Evolutionary conservation across 805 yeast species (phyloP).

Genomic region (Sugiyamaella americana): DNA sequence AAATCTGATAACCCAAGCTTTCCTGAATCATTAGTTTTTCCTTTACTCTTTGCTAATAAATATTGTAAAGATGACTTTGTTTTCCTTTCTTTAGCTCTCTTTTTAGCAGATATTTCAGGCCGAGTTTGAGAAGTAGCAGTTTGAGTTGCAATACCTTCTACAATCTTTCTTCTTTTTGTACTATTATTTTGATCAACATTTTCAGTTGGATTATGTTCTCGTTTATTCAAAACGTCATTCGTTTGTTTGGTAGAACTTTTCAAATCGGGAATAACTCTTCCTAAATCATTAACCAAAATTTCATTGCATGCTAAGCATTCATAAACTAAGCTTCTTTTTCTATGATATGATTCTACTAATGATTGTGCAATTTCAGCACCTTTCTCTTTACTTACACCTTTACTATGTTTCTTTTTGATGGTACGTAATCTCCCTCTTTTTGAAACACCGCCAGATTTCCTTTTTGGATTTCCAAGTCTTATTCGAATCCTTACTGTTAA

Average conservation of each 20-base stretch:
- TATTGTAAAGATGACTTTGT: constrained; percentile 12
- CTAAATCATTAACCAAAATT: background rate
- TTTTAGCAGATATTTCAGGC: no score
- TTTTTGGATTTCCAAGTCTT: background rate
- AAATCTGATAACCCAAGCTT: constrained; percentile 6
- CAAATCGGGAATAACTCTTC: background rate
- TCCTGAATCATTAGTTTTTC: background rate
- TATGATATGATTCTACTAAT: background rate
- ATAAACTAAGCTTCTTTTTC: background rate
- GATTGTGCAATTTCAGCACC: background rate
- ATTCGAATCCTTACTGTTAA: constrained; percentile 14
- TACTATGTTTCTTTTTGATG: background rate
- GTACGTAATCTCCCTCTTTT: constrained; percentile 1
- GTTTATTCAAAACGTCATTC: no score
- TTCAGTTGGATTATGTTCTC: background rate
- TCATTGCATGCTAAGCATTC: background rate
- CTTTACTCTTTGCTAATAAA: constrained; percentile 10
- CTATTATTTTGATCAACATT: background rate
- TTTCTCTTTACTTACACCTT: background rate
- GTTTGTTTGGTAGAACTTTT: no score
- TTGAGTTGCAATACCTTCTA: background rate
- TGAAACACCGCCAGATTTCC: constrained; percentile 5
- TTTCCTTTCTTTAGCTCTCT: constrained; percentile 11
- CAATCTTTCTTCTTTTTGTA: background rate
- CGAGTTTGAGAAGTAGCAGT: background rate